Evolutionary conservation across 2,329 filamentous ascomycete species (phyloP).

Genomic region (Drechslera avenae): DNA sequence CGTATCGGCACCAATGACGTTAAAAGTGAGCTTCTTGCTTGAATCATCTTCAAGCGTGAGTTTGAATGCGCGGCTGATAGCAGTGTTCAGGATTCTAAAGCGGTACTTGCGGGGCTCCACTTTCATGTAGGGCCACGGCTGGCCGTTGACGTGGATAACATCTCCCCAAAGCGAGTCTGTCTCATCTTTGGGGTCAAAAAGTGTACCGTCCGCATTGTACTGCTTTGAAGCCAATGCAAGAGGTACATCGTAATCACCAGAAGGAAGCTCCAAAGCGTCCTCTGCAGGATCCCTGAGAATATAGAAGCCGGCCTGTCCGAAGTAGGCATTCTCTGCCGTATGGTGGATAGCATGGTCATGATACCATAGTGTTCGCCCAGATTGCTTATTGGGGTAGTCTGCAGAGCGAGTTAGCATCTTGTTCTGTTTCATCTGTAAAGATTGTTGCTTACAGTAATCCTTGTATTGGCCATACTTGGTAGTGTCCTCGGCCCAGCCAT

Average conservation of each 20-base stretch:
- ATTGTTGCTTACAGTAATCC: conserved; percentile 33
- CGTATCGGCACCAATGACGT: conserved; percentile 61
- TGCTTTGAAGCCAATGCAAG: conserved; percentile 59
- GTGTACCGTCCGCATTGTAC: conserved; percentile 59
- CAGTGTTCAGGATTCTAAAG: conserved; percentile 59
- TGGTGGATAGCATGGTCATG: conserved; percentile 50
- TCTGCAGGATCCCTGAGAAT: conserved; percentile 60
- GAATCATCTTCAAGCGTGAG: conserved; percentile 54
- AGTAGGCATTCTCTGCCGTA: conserved; percentile 64
- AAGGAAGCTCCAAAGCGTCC: conserved; percentile 57
- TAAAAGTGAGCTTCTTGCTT: conserved; percentile 54
- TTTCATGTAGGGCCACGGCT: conserved; percentile 64
- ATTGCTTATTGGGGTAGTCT: conserved; percentile 63
- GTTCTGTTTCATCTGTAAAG: neutral
- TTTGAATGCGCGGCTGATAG: conserved; percentile 51
- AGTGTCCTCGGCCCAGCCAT: conserved; percentile 62
- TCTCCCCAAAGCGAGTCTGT: conserved; percentile 60
- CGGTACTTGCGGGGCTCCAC: conserved; percentile 67
- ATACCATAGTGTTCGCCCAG: conserved; percentile 63
- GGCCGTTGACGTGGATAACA: conserved; percentile 64
- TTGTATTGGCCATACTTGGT: conserved; percentile 60
- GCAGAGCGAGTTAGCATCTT: conserved; percentile 3
- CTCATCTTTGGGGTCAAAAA: conserved; percentile 57
- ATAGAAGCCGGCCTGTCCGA: conserved; percentile 64
- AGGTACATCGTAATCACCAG: conserved; percentile 61